Conservation (phyloP, 352 stramenopile species). For the Thraustochytrium sp. region DNA sequence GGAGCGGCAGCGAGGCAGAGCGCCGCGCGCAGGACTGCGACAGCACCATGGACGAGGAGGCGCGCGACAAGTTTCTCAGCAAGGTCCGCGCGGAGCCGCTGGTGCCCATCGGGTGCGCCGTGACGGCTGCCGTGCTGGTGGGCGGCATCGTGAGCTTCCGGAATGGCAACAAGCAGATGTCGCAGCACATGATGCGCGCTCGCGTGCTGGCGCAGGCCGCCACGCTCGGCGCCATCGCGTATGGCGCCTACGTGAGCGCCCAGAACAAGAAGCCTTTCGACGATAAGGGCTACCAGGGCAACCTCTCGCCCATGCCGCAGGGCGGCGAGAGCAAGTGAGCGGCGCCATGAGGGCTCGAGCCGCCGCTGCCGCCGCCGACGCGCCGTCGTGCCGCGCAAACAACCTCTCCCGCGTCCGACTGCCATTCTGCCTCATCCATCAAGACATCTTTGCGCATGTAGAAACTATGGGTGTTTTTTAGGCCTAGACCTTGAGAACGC, state of each 20-base stretch:
- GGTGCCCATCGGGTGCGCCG: constrained; percentile 47
- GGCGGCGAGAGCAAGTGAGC: constrained; percentile 5
- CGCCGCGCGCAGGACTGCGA: too few species aligned
- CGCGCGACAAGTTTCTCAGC: constrained; percentile 18
- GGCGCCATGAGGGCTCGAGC: too few species aligned
- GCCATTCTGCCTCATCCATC: background rate
- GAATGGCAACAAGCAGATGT: constrained; percentile 42
- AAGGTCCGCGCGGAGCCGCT: constrained; percentile 47
- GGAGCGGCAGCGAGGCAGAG: too few species aligned
- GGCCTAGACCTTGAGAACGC: too few species aligned
- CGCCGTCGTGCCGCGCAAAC: too few species aligned
- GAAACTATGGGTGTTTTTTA: too few species aligned
- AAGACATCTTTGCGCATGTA: background rate
- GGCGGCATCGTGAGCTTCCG: constrained; percentile 47
- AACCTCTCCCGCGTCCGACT: background rate
- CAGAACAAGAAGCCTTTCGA: constrained; percentile 12
- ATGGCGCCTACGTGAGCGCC: constrained; percentile 24
- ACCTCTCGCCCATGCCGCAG: background rate
- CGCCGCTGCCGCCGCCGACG: too few species aligned
- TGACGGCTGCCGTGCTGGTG: constrained; percentile 35
- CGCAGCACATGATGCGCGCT: constrained; percentile 49
- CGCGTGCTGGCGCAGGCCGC: constrained; percentile 47
- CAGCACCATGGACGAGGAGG: constrained; percentile 8
- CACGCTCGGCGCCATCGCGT: constrained; percentile 42
- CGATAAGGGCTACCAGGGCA: constrained; percentile 37